Base-by-base conservation (phyloP, 164 flowering plant genomes). In the Piper longum region DNA sequence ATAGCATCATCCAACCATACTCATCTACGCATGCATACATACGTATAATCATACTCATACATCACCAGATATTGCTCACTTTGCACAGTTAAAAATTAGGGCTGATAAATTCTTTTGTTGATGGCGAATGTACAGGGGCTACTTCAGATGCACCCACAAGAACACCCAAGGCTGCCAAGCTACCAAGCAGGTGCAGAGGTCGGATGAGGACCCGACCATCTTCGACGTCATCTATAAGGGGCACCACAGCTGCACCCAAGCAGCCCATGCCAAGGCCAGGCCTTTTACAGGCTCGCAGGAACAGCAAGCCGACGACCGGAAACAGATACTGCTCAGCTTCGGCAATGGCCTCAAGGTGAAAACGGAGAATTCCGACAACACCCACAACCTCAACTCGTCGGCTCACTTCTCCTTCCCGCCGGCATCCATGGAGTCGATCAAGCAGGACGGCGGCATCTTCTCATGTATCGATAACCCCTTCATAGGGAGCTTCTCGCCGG, bases 161-260 rank as follows among this genome's bases (percentile, higher is more conserved):
- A 76, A 69, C 63, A 71, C 74, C 14, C 84, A 81, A 43, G 85
- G 80, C 55, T 95, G 99, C 52, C 74, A 72, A 76, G 99, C 99
- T 0, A 83, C 84, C 58, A 95, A 91, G 86, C 96, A 84, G 73
- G 97, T 95, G 63, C 99, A 95, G 60, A 80, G 96, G 74, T 82
- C 91, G 7, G 96, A 91, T 55, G 86, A 87, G 4, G 88, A 93
- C 64, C 80, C 89, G 13, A 66, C 84, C 0, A 54, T 84, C 9
- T 81, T 93, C 55, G 84, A 83, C 18, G 69, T 93, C 71, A 90
- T 91, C 0, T 93, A 93, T 77, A 71, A 82, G 65, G 96, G 95
- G 43, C 73, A 56, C 4, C 99, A 93, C 68, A 82, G 83, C 1
- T 93, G 99, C 64, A 60, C 17, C 61, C 78, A 68, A 42, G 79